phyloP scores from a whole-genome alignment of 2,329 filamentous ascomycete species.

The Zymoseptoria tritici region DNA sequence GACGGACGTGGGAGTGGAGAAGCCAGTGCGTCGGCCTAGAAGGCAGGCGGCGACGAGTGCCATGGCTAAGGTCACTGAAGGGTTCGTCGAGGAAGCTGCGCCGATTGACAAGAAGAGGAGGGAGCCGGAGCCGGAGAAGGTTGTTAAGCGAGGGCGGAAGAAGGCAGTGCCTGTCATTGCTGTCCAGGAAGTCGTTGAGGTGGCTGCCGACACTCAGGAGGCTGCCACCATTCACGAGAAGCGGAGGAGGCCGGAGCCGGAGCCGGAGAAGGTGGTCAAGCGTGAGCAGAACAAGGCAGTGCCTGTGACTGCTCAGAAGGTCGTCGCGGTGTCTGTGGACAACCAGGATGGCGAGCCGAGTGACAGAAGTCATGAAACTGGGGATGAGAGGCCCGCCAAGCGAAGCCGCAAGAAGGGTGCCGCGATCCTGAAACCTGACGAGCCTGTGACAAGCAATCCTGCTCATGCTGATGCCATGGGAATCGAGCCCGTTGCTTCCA shows the following conservation, averaged over 20 bases:
- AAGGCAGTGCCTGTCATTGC: not conserved
- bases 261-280: conserved; percentile 1
- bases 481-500: not conserved
- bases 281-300: not conserved
- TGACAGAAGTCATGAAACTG: not conserved
- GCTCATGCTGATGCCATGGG: not conserved
- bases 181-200: not conserved
- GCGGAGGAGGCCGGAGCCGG: not conserved
- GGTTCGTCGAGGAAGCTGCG: conserved; percentile 17
- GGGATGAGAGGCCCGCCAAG: not conserved
- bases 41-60: conserved; percentile 20
- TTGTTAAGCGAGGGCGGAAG: not conserved
- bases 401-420: not conserved
- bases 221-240: not conserved
- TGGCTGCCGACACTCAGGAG: not conserved
- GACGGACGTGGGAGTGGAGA: not conserved
- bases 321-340: not conserved
- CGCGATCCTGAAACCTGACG: not conserved
- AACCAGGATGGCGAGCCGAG: not conserved
- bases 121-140: conserved; percentile 2
- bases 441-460: not conserved
- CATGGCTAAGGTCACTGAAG: conserved; percentile 16
- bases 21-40: conserved; percentile 11
- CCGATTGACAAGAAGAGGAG: conserved; percentile 20
- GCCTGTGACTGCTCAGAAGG: not conserved